phyloP scores from a whole-genome alignment of 345 rosid species.

The Microcos paniculata region DNA sequence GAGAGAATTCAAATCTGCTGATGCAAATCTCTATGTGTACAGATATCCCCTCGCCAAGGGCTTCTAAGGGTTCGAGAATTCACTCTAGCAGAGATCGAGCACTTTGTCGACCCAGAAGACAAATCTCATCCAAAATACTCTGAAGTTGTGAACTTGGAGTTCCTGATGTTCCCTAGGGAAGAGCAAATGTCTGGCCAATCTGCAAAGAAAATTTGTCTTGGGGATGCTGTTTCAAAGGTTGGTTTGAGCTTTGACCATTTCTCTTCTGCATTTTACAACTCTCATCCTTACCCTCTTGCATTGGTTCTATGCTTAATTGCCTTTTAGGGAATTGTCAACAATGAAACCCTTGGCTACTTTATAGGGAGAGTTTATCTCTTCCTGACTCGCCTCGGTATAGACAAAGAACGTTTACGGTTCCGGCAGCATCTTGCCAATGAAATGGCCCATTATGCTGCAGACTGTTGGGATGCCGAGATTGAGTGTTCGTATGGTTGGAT shows the following conservation, averaged over 20 bases:
- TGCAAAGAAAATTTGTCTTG: slow-evolving; percentile 57
- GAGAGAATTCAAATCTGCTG: neutral
- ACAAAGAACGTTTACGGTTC: slow-evolving; percentile 74
- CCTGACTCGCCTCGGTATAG: slow-evolving; percentile 78
- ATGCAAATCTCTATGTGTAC: slow-evolving; percentile 10
- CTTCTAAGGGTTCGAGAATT: slow-evolving; percentile 94
- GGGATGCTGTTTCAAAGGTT: slow-evolving; percentile 85
- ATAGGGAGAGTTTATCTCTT: slow-evolving; percentile 94
- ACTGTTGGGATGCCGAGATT: slow-evolving; percentile 99
- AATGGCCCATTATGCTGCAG: slow-evolving; percentile 99
- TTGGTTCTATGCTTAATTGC: slow-evolving; percentile 15
- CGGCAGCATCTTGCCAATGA: slow-evolving; percentile 97
- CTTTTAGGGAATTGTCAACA: slow-evolving; percentile 82
- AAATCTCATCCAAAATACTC: slow-evolving; percentile 85
- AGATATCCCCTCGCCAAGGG: slow-evolving; percentile 99
- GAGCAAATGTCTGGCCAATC: slow-evolving; percentile 85
- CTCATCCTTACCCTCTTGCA: neutral
- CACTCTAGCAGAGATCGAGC: slow-evolving; percentile 95
- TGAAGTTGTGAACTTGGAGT: slow-evolving; percentile 65
- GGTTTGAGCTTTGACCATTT: neutral
- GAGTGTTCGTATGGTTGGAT: slow-evolving; percentile 96
- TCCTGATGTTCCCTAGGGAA: slow-evolving; percentile 90
- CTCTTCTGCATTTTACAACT: neutral
- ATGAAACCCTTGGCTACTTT: slow-evolving; percentile 92
- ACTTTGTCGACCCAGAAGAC: slow-evolving; percentile 94